These are phyloP conservation scores for Diaporthe humulicola DNA, from an alignment of 2,329 filamentous ascomycete genomes.

Conservation along the genomic window DNA sequence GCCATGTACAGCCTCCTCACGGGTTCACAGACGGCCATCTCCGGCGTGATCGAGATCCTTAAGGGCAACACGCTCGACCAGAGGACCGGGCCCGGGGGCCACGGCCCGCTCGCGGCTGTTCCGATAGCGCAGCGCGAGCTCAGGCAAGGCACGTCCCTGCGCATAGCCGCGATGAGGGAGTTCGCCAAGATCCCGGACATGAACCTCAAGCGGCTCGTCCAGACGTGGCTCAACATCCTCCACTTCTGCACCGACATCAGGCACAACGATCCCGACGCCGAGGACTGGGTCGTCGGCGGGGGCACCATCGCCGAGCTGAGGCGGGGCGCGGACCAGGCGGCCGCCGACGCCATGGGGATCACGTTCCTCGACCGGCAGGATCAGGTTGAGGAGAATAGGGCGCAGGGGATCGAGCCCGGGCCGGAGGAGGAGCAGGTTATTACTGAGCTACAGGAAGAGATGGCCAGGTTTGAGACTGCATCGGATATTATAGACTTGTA, in stretches of 20 bases:
- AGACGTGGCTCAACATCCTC: neutral
- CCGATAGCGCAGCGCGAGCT: neutral
- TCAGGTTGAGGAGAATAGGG: neutral
- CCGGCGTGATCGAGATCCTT: neutral
- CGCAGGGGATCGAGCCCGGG: neutral
- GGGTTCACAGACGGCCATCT: neutral
- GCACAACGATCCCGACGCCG: neutral
- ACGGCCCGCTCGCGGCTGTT: neutral
- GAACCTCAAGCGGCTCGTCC: neutral
- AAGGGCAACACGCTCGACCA: conserved; percentile 11
- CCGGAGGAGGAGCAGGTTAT: neutral
- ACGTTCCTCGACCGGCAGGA: neutral
- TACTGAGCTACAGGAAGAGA: neutral
- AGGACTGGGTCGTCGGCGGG: neutral
- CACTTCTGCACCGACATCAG: neutral
- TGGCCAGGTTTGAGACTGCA: neutral
- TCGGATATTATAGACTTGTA: neutral
- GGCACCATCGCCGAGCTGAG: neutral
- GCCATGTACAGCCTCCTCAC: neutral
- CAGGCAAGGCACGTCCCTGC: neutral
- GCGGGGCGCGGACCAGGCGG: neutral
- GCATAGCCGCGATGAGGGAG: neutral
- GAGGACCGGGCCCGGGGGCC: neutral
- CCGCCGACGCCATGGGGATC: neutral
- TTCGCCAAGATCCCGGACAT: neutral